Conservation (phyloP, 225 moss, liverwort and hornwort genomes). For the Thuidium tamariscinum region DNA sequence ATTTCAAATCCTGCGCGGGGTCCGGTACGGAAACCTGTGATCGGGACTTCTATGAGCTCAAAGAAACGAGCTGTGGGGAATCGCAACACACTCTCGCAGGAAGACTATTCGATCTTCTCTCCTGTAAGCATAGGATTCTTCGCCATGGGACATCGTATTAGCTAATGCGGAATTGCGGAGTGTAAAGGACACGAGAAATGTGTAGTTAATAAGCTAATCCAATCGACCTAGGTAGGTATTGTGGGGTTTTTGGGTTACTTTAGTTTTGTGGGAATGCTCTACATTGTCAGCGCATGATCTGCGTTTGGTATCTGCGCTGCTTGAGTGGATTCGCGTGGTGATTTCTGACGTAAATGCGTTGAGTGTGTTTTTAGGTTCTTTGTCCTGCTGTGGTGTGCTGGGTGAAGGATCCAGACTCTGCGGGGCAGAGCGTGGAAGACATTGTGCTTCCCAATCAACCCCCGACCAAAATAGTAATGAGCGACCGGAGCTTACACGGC, state of each 20-base stretch:
- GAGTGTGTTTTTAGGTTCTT: slow-evolving; percentile 2
- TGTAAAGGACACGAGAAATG: not conserved
- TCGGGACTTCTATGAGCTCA: slow-evolving; percentile 38
- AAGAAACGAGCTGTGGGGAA: slow-evolving; percentile 12
- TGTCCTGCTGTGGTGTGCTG: slow-evolving; percentile 34
- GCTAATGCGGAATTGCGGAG: not conserved
- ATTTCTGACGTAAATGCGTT: not conserved
- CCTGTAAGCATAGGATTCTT: not conserved
- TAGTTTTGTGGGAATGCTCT: not conserved
- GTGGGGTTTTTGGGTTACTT: not conserved
- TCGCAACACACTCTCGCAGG: slow-evolving; percentile 22
- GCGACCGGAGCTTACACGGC: slow-evolving; percentile 8
- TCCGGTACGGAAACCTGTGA: slow-evolving; percentile 11
- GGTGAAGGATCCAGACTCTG: slow-evolving; percentile 26
- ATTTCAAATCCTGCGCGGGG: slow-evolving; percentile 7
- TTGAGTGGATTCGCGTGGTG: not conserved
- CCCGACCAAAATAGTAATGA: slow-evolving; percentile 1
- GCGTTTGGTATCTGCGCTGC: not conserved
- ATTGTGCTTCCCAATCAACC: not conserved
- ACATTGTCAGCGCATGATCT: not conserved
- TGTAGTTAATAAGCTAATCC: not conserved
- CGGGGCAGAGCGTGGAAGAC: slow-evolving; percentile 7
- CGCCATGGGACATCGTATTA: not conserved
- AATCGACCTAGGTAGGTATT: not conserved
- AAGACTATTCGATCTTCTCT: slow-evolving; percentile 35